Evolutionary conservation across 345 rosid species (phyloP), one percentile per base, ranked within the genome.

Genomic region (Cochlearia excelsa): DNA sequence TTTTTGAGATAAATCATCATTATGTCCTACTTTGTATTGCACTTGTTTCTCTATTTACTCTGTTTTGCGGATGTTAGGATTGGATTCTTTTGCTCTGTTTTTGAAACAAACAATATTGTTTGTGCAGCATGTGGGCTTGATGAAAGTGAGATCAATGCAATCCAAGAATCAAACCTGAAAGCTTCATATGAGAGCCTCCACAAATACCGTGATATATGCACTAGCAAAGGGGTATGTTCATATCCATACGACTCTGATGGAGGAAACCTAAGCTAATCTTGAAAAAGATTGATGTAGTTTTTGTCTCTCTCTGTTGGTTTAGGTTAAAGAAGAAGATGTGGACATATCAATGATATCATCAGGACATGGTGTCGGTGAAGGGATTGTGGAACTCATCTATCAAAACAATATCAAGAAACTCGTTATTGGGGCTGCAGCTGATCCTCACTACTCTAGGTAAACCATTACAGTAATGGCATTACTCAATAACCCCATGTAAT

Each of bases 361-460:
- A 28, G 63, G 59, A 49, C 29, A 42, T 49, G 48, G 0, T 75
- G 69, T 84, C 2, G 98, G 84, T 66, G 69, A 80, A 69, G 94
- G 94, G 9, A 82, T 91, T 61, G 65, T 85, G 46, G 75, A 84
- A 50, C 80, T 87, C 26, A 76, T 91, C 50, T 59, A 74, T 34
- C 41, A 26, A 49, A 49, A 80, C 69, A 77, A 82, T 10, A 81
- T 91, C 33, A 75, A 48, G 68, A 78, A 80, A 69, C 91, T 91
- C 65, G 91, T 85, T 27, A 85, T 91, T 86, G 97, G 98, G 70
- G 91, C 88, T 54, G 96, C 96, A 59, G 82, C 86, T 11, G 85
- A 87, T 77, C 77, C 69, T 59, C 84, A 78, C 70, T 76, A 71
- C 67, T 76, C 81, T 3, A 86, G 57, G 91, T 84, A 80, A 38